phyloP scores from a whole-genome alignment of 2,329 filamentous ascomycete genomes.

The Fusarium sp. region DNA sequence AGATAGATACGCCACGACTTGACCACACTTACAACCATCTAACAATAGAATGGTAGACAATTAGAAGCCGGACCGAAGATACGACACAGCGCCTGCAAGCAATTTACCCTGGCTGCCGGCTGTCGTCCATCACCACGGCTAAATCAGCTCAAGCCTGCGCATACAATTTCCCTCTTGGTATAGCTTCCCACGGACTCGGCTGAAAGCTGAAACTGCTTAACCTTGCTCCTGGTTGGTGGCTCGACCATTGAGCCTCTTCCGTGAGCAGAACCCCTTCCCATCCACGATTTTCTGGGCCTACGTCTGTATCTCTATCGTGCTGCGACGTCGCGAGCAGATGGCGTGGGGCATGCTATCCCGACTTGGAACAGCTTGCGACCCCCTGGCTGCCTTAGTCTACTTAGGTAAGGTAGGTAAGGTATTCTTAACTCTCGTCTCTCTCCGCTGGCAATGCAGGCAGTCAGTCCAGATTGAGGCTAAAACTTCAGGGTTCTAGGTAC shows the following conservation, averaged over 20 bases:
- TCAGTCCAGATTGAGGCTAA: constrained; percentile 27
- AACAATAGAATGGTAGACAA: constrained; percentile 10
- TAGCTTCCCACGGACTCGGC: constrained; percentile 26
- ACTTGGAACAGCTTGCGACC: constrained; percentile 39
- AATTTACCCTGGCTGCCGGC: constrained; percentile 25
- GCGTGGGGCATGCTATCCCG: constrained; percentile 38
- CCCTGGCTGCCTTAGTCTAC: background rate
- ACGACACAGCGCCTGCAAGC: constrained; percentile 15
- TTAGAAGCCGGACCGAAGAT: constrained; percentile 19
- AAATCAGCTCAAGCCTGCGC: constrained; percentile 37
- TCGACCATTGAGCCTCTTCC: constrained; percentile 25
- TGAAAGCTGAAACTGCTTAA: constrained; percentile 40
- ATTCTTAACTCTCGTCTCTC: constrained; percentile 31
- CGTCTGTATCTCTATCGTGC: constrained; percentile 18
- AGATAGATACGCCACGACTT: constrained; percentile 1
- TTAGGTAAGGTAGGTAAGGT: background rate
- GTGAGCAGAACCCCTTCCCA: constrained; percentile 11
- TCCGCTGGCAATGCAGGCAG: constrained; percentile 21
- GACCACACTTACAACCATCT: constrained; percentile 5
- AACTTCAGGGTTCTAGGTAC: constrained; percentile 15
- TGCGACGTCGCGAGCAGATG: constrained; percentile 37
- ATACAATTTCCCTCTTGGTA: constrained; percentile 34
- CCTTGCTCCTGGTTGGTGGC: constrained; percentile 24
- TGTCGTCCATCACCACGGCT: constrained; percentile 21
- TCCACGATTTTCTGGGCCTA: constrained; percentile 10